Conservation (phyloP, 2,329 filamentous ascomycete genomes). For the Emergomyces orientalis region DNA sequence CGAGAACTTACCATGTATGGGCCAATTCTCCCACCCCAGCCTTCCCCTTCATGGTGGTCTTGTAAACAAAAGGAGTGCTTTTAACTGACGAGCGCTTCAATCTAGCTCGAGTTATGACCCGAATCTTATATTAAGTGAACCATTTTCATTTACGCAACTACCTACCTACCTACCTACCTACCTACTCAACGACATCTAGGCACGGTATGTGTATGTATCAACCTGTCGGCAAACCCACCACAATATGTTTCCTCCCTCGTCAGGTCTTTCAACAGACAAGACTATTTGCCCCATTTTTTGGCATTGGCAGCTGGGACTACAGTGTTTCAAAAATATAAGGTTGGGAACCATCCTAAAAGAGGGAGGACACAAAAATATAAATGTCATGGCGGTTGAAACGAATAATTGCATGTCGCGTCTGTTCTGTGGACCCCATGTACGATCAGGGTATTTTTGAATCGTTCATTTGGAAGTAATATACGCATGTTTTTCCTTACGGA, state of each 20-base stretch:
- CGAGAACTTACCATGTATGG: constrained; percentile 69
- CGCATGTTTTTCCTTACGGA: neutral
- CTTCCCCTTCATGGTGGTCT: neutral
- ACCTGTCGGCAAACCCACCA: neutral
- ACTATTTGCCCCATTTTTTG: neutral
- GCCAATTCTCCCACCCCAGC: neutral
- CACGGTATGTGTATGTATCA: neutral
- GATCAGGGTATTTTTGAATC: neutral
- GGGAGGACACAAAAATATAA: neutral
- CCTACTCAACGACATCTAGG: constrained; percentile 1
- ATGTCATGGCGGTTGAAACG: neutral
- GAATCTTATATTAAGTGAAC: constrained; percentile 33
- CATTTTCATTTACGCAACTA: neutral
- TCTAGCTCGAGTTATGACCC: constrained; percentile 39
- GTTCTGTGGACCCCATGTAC: neutral
- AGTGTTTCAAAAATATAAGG: neutral
- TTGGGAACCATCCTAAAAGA: neutral
- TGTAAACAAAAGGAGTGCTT: neutral
- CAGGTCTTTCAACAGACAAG: constrained; percentile 6
- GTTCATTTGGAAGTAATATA: neutral
- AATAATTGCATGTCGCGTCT: neutral
- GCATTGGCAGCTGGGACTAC: neutral
- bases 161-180: neutral
- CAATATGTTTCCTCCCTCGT: neutral
- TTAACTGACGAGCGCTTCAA: constrained; percentile 12